These are phyloP conservation scores for Triadica sebifera DNA, from an alignment of 345 rosid genomes.

Conservation along the genomic window DNA sequence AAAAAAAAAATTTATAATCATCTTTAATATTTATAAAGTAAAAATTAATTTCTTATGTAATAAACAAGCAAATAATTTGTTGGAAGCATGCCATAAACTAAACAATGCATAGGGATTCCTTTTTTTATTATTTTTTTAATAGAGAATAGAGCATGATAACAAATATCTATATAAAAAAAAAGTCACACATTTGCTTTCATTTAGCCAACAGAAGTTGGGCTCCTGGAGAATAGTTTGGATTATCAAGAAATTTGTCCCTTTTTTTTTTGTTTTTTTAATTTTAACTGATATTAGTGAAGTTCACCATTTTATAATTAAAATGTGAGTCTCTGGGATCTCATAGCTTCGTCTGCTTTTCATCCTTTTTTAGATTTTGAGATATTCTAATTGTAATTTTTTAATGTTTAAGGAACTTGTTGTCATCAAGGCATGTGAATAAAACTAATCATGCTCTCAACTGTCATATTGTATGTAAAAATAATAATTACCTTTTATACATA, in stretches of 20 bases:
- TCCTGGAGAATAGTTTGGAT: neutral
- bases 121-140: too few species aligned
- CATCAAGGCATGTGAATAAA: neutral
- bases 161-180: neutral
- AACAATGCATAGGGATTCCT: too few species aligned
- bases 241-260: neutral
- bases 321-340: constrained; percentile 4
- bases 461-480: too few species aligned
- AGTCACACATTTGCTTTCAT: neutral
- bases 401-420: neutral
- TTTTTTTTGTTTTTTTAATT: neutral
- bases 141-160: neutral
- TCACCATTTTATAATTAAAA: neutral
- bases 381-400: neutral
- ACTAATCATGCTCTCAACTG: too few species aligned
- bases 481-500: too few species aligned
- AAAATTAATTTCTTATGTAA: too few species aligned
- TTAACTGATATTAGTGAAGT: neutral
- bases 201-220: constrained; percentile 9
- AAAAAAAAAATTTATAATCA: too few species aligned
- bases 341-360: too few species aligned
- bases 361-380: neutral
- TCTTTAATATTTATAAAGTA: too few species aligned
- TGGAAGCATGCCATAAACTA: too few species aligned
- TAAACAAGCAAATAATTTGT: too few species aligned